Percentiles rank a stretch among this genome's conserved stretches.
phyloP scores from a whole-genome alignment of 495 filamentous ascomycete species.

The Rhypophila decipiens region DNA sequence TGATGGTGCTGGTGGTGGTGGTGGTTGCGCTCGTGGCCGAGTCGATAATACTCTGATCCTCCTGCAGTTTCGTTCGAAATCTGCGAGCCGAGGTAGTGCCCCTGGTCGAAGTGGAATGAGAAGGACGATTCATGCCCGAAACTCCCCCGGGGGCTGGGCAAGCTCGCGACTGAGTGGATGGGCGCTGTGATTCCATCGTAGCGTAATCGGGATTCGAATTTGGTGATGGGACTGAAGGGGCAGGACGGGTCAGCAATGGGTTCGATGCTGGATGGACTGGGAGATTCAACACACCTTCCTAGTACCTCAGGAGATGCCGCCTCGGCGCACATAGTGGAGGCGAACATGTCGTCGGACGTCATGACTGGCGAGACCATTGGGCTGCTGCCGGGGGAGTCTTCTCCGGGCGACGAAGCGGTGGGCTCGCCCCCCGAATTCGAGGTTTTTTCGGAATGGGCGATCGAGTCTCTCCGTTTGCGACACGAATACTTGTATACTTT shows the following conservation, averaged over 20 bases:
- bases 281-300: not conserved
- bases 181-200: not conserved
- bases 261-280: not conserved
- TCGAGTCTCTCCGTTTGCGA: slow-evolving; percentile 21
- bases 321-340: not conserved
- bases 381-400: not conserved
- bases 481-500: slow-evolving; percentile 39
- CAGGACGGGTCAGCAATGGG: too few relatives aligned
- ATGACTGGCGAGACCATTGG: slow-evolving; percentile 1
- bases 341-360: not conserved
- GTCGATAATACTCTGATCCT: too few relatives aligned
- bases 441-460: not conserved
- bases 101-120: not conserved
- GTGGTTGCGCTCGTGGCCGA: too few relatives aligned
- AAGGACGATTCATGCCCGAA: not conserved
- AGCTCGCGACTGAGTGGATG: not conserved
- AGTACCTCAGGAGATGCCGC: not conserved
- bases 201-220: not conserved
- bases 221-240: not conserved
- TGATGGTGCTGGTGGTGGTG: not conserved
- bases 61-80: too few relatives aligned
- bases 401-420: not conserved
- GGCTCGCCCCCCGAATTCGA: slow-evolving; percentile 5
- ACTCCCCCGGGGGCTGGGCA: not conserved
- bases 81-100: too few relatives aligned